Evolutionary conservation across 2,329 filamentous ascomycete species (phyloP), one percentile per base, ranked within the genome.

Genomic region (Aspergillus arachidicola): DNA sequence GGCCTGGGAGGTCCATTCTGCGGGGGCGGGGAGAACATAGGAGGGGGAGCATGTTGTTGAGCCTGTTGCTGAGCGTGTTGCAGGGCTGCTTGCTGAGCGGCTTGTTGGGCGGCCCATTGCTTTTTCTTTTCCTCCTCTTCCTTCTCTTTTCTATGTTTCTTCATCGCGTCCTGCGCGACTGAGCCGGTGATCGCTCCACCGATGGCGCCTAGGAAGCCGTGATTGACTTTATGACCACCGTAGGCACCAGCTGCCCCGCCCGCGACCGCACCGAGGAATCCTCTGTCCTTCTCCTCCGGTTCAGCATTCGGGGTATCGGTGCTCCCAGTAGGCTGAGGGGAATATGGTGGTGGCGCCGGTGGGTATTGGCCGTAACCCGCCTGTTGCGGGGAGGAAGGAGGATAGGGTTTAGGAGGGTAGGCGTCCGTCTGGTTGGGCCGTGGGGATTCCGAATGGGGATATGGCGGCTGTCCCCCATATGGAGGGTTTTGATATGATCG

Each of bases 111-210:
- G 21, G 43, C 41, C 53, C 59, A 58, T 32, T 51, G 19, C 46
- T 62, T 56, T 14, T 58, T 55, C n/a, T 61, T 59, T 23, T 66
- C 58, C 12, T 66, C 48, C 16, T 59, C 46, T 2, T 63, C 45
- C 32, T 66, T 66, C 56, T 62, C 60, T 11, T 79, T 73, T 61
- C 74, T 75, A 64, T 79, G 72, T 68, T 81, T 78, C 71, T 80
- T 80, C 59, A 77, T 66, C 14, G 76, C 76, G 61, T 83, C 80
- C 68, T 83, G 79, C 10, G 79, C 75, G 55, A 81, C 71, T 56
- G 76, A 79, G 38, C 81, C 81, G 3, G 77, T 73, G 59, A 82
- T 78, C 30, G 81, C 81, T 21, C 81, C 81, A 58, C 79, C 80
- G 53, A 83, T 72, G 5, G 80, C 76, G 58, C 81, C 81, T 21